A percentile compares a stretch with the other conserved stretches of the same genome.
Conservation (phyloP, 164 flowering plant species). For the Sedum album region DNA sequence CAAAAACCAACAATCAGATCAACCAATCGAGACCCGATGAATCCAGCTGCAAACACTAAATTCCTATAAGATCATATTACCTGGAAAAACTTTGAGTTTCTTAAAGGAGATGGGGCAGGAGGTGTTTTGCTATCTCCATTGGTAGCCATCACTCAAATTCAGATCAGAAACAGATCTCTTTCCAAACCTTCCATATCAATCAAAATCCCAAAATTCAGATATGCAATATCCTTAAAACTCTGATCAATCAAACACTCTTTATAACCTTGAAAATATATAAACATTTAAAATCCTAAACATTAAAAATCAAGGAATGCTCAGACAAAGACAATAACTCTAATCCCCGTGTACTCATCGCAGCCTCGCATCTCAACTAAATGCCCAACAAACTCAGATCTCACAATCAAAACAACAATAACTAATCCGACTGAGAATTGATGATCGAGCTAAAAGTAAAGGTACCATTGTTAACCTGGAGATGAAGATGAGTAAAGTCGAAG, state of each 20-base stretch:
- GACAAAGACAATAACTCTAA: background rate
- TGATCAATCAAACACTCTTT: background rate
- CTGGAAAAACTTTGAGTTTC: conserved; percentile 74
- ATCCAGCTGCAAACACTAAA: background rate
- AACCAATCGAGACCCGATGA: no score
- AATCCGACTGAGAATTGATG: background rate
- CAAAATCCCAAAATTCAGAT: background rate
- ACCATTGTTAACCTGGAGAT: background rate
- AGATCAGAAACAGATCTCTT: background rate
- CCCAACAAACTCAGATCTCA: conserved; percentile 6
- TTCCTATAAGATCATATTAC: conserved; percentile 16
- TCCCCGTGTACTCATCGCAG: background rate
- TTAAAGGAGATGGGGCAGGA: conserved; percentile 74
- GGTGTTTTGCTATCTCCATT: conserved; percentile 41
- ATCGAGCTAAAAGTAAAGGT: background rate
- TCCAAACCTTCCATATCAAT: conserved; percentile 1
- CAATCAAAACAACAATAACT: background rate
- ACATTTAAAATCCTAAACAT: background rate
- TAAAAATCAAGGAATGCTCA: conserved; percentile 1
- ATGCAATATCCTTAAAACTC: background rate
- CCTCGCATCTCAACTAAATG: background rate
- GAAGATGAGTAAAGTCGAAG: background rate
- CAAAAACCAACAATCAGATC: background rate
- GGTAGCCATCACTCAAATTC: background rate
- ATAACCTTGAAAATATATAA: background rate